These are phyloP conservation scores for Fusarium guadeloupense DNA, from an alignment of 2,329 filamentous ascomycete genomes.

Conservation along the genomic window DNA sequence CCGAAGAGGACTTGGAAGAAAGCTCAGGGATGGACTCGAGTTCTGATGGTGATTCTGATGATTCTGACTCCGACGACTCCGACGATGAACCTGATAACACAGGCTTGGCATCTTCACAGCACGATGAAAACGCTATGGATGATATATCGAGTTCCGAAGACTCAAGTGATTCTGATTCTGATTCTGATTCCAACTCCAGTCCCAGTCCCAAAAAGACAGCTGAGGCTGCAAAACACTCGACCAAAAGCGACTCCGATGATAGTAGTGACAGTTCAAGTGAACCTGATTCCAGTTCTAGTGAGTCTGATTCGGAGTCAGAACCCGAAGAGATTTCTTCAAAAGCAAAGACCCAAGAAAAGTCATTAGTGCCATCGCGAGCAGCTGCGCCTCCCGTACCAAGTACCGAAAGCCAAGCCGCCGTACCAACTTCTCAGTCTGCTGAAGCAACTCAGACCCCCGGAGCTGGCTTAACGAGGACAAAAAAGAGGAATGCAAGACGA, in stretches of 20 bases:
- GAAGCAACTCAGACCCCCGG: conserved; percentile 45
- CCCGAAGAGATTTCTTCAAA: conserved; percentile 53
- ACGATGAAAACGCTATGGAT: not conserved
- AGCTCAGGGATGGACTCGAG: conserved; percentile 45
- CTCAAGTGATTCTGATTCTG: conserved; percentile 17
- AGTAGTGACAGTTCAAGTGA: conserved; percentile 34
- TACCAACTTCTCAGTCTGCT: not conserved
- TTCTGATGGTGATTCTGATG: not conserved
- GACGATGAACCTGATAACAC: not conserved
- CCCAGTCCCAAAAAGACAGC: not conserved
- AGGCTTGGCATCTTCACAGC: not conserved
- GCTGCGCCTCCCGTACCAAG: not conserved
- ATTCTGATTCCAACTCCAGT: conserved; percentile 2
- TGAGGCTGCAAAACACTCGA: conserved; percentile 9
- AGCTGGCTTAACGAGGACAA: conserved; percentile 55
- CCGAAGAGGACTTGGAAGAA: conserved; percentile 49
- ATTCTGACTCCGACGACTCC: not conserved
- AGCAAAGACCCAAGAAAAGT: conserved; percentile 8
- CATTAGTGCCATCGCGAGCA: not conserved
- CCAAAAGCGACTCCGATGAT: conserved; percentile 18
- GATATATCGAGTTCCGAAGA: not conserved
- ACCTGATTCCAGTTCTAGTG: conserved; percentile 33
- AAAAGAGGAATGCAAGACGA: conserved; percentile 62
- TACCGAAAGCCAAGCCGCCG: not conserved
- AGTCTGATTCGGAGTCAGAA: conserved; percentile 45